Conservation (phyloP, 106 monocot species). For the Chionographis japonica region DNA sequence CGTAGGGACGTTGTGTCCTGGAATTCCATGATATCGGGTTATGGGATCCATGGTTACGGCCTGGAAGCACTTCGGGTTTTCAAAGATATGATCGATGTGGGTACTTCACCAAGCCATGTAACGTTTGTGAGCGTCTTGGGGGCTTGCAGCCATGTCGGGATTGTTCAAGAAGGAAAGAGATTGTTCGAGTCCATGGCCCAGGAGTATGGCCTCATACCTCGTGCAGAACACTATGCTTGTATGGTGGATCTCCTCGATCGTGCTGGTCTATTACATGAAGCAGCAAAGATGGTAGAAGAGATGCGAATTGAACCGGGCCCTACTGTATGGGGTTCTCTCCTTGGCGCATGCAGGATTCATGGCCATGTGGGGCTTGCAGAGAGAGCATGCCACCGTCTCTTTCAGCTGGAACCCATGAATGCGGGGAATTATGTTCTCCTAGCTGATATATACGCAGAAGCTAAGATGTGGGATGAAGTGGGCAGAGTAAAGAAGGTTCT, state of each 20-base stretch:
- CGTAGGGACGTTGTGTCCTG: conserved; percentile 33
- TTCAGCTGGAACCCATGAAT: conserved; percentile 58
- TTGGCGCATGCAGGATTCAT: conserved; percentile 60
- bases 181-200: conserved; percentile 34
- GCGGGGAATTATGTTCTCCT: conserved; percentile 73
- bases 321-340: conserved; percentile 48
- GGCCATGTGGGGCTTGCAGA: conserved; percentile 57
- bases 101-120: conserved; percentile 23
- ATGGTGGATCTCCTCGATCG: conserved; percentile 56
- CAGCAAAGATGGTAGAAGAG: conserved; percentile 23
- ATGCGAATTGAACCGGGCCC: conserved; percentile 54
- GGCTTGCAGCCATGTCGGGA: conserved; percentile 48
- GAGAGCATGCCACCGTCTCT: conserved; percentile 44
- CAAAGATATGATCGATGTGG: conserved; percentile 24
- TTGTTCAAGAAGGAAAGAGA: conserved; percentile 28
- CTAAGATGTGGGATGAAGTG: conserved; percentile 50
- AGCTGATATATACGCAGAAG: conserved; percentile 51
- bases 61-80: conserved; percentile 32
- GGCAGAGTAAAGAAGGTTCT: conserved; percentile 32
- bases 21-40: conserved; percentile 37
- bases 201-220: conserved; percentile 18
- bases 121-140: conserved; percentile 41
- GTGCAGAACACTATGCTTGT: conserved; percentile 50
- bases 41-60: conserved; percentile 28
- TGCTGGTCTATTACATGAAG: conserved; percentile 38